Evolutionary conservation across 2,329 filamentous ascomycete species (phyloP), one percentile per base, ranked within the genome.

Genomic region (Penicillium sp.): DNA sequence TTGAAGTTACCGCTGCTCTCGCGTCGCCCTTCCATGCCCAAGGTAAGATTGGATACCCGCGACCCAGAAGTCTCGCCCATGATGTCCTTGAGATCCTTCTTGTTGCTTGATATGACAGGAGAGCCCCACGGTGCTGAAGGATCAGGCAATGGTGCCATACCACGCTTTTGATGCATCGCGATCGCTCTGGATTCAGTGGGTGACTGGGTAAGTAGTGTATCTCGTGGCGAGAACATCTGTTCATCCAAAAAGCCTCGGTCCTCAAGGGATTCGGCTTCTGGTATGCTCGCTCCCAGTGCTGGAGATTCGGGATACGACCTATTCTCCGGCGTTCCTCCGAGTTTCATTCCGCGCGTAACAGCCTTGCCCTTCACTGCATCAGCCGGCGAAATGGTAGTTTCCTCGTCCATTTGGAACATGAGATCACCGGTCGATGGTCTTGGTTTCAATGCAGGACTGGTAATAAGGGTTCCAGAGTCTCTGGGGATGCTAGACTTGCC

Each of bases 401-500:
- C 89, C 32, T 95, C 90, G 50, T 95, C 92, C 90, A 96, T 96
- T 57, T 89, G 83, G 64, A 96, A 96, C 68, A 95, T 95, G 47
- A 96, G 78, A 59, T 96, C 91, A 32, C 78, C 78, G 1, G 79
- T 75, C 0, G 87, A 91, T 18, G 78, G 78, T 61, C 83, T 89
- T 1, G 86, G 78, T 47, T 81, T 84, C 39, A 93, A 74, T 15
- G 73, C 76, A 1, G 89, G 89, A 48, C 83, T 88, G 48, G 76
- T 81, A 1, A 75, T 80, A 44, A 72, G 72, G 46, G 78, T 75
- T 0, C 58, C 32, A 6, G 44, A 59, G 54, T 69, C 72, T 50
- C 67, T 75, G 1, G 74, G 71, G 5, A 69, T 66, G 28, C 69
- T 66, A 32, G 63, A 58, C 47, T 75, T 79, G 37, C 69, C 15